These are phyloP conservation scores for Sarcomyxa edulis DNA, from an alignment of 768 basidiomycete genomes.

Conservation along the genomic window DNA sequence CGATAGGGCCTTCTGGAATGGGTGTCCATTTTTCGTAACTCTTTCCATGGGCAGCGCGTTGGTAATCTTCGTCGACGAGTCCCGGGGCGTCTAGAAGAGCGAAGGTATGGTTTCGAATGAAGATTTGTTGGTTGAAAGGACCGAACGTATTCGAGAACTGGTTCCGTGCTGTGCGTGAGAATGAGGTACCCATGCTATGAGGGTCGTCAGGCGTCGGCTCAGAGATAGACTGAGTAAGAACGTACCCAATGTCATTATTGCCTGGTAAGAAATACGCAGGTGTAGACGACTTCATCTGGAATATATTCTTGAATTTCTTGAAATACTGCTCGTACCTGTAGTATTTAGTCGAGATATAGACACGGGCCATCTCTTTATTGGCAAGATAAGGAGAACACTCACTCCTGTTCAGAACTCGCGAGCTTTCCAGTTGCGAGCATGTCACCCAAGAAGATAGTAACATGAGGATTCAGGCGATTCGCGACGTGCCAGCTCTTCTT, in stretches of 20 bases:
- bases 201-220: constrained; percentile 21
- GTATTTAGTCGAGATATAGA: no score
- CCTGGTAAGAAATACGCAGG: constrained; percentile 77
- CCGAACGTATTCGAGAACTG: constrained; percentile 80
- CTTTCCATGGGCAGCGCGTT: constrained; percentile 36
- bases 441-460: constrained; percentile 74
- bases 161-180: constrained; percentile 37
- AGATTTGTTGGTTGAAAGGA: constrained; percentile 55
- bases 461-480: constrained; percentile 50
- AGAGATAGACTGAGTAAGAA: constrained; percentile 1
- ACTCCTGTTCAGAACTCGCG: constrained; percentile 40
- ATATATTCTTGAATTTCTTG: constrained; percentile 67
- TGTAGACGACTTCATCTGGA: constrained; percentile 39
- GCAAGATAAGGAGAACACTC: constrained; percentile 12
- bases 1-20: constrained; percentile 43
- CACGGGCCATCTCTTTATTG: no score
- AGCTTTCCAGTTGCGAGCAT: constrained; percentile 64
- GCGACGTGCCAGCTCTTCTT: constrained; percentile 68
- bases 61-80: constrained; percentile 68
- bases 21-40: constrained; percentile 43
- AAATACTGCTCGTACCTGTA: constrained; percentile 2
- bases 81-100: constrained; percentile 70
- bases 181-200: constrained; percentile 42
- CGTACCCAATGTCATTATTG: constrained; percentile 85
- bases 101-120: constrained; percentile 67